These are phyloP conservation scores for Schizochytrium sp. DNA, from an alignment of 108 stramenopile genomes.

Conservation along the genomic window DNA sequence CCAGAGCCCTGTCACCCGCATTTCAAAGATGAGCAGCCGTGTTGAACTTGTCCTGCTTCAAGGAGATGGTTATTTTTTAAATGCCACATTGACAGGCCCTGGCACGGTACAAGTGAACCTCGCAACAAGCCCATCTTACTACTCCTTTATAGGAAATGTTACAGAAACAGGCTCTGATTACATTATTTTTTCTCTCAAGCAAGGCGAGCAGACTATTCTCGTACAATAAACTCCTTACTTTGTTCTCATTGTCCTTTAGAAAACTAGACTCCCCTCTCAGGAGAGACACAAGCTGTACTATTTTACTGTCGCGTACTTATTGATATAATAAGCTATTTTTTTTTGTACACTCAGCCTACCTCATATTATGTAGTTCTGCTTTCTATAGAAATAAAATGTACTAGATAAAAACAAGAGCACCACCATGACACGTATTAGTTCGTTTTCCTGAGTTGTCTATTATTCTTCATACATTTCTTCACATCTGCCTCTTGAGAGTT, in stretches of 20 bases:
- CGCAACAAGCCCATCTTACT: neutral
- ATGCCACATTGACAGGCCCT: neutral
- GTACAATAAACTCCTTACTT: neutral
- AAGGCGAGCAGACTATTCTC: neutral
- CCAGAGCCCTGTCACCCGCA: neutral
- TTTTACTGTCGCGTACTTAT: too few relatives aligned
- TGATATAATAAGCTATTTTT: too few relatives aligned
- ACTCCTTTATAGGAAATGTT: neutral
- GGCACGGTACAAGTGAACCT: neutral
- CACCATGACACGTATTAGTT: too few relatives aligned
- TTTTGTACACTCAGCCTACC: too few relatives aligned
- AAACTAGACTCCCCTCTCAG: neutral
- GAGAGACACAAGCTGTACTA: too few relatives aligned
- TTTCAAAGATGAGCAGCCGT: conserved; percentile 17
- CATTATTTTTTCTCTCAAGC: neutral
- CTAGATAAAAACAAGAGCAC: too few relatives aligned
- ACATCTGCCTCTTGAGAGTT: too few relatives aligned
- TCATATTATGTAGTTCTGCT: too few relatives aligned
- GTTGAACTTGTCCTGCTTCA: neutral
- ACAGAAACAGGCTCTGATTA: neutral
- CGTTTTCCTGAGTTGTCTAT: too few relatives aligned
- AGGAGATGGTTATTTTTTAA: neutral
- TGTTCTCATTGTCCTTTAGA: neutral
- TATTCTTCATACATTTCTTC: too few relatives aligned
- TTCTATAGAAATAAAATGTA: too few relatives aligned